A percentile compares a stretch with the other conserved stretches of the same genome.
Evolutionary conservation across 495 filamentous ascomycete species (phyloP).

Genomic region (Corynascus novoguineensis): DNA sequence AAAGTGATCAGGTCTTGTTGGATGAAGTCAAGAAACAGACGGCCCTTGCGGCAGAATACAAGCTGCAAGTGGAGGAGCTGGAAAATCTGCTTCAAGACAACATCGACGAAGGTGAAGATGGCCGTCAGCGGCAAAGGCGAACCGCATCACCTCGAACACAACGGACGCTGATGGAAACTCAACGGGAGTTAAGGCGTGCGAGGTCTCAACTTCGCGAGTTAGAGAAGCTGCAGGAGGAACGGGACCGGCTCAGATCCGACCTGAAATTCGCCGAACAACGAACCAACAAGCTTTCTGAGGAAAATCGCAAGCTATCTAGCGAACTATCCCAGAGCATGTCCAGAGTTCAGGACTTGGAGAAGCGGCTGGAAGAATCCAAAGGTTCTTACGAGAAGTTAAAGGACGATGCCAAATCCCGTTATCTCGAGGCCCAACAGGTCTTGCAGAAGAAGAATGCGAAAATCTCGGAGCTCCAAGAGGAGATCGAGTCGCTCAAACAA

Average conservation of each 20-base stretch:
- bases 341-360: constrained; percentile 41
- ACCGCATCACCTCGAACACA: constrained; percentile 43
- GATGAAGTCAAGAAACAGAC: constrained; percentile 60
- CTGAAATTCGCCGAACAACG: constrained; percentile 44
- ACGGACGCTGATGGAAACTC: constrained; percentile 40
- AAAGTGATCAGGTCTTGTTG: constrained; percentile 47
- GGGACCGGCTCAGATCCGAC: constrained; percentile 40
- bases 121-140: constrained; percentile 26
- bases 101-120: constrained; percentile 34
- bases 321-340: constrained; percentile 35
- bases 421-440: constrained; percentile 50
- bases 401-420: constrained; percentile 52
- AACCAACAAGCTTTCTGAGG: constrained; percentile 37
- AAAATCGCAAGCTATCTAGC: constrained; percentile 41
- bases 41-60: constrained; percentile 61
- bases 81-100: constrained; percentile 43
- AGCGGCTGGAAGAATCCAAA: constrained; percentile 34
- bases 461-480: constrained; percentile 40
- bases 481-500: constrained; percentile 25
- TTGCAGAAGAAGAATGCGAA: constrained; percentile 62
- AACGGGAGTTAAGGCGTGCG: constrained; percentile 43
- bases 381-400: constrained; percentile 53
- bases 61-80: constrained; percentile 59
- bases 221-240: constrained; percentile 45
- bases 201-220: constrained; percentile 47